phyloP scores from a whole-genome alignment of 2,329 filamentous ascomycete species.

The Blastomyces gilchristii region DNA sequence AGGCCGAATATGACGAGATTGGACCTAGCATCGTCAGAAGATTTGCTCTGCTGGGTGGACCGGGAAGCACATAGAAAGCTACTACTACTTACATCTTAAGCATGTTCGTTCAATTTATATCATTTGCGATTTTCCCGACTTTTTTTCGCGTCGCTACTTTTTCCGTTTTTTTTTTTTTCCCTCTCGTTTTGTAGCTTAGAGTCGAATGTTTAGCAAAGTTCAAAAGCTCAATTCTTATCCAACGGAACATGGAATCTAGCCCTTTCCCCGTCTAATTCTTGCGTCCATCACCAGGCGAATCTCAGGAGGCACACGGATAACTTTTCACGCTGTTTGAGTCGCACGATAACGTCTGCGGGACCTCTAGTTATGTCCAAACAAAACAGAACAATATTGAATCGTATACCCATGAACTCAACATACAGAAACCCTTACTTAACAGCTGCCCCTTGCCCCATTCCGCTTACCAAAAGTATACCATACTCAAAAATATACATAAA shows the following conservation, averaged over 20 bases:
- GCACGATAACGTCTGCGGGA: neutral
- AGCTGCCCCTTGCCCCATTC: neutral
- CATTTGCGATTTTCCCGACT: neutral
- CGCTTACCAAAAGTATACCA: neutral
- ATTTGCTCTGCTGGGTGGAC: slow-evolving; percentile 87
- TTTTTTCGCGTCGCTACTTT: neutral
- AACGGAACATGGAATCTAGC: neutral
- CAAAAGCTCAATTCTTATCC: neutral
- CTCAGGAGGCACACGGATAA: neutral
- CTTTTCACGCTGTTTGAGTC: neutral
- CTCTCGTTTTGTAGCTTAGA: slow-evolving; percentile 2
- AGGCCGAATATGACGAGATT: slow-evolving; percentile 76
- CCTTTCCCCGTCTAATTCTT: neutral
- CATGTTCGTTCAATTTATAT: slow-evolving; percentile 4
- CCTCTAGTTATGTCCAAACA: too few species aligned
- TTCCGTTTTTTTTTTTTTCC: neutral
- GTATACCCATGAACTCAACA: neutral
- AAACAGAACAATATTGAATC: too few species aligned
- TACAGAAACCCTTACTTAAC: neutral
- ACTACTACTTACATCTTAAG: neutral
- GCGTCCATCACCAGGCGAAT: neutral
- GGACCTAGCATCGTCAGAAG: slow-evolving; percentile 90
- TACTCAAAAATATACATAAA: neutral
- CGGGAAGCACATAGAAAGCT: slow-evolving; percentile 47
- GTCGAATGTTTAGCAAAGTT: slow-evolving; percentile 1